These are phyloP conservation scores for Botrytis galanthina DNA, from an alignment of 2,329 filamentous ascomycete genomes.

Conservation along the genomic window DNA sequence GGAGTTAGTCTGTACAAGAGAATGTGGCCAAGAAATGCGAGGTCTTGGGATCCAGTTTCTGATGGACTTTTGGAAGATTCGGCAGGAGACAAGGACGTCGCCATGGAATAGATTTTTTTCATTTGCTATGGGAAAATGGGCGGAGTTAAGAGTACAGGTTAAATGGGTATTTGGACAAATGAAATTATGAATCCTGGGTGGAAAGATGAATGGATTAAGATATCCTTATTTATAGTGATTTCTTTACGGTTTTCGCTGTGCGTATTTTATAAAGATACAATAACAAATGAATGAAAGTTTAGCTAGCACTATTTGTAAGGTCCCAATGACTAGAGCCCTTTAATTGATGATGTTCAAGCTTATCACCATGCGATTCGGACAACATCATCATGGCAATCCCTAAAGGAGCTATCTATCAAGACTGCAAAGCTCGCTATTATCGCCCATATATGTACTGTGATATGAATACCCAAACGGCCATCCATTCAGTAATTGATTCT, in stretches of 20 bases:
- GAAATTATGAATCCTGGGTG: constrained; percentile 14
- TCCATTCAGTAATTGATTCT: background rate
- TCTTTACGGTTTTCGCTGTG: background rate
- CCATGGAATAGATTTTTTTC: constrained; percentile 6
- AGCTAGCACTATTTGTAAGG: background rate
- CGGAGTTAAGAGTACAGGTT: constrained; percentile 12
- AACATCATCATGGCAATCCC: no score
- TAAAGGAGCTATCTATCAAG: background rate
- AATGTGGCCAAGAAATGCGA: constrained; percentile 73
- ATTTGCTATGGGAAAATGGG: background rate
- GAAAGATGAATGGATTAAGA: background rate
- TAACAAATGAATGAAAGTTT: background rate
- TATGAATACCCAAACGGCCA: background rate
- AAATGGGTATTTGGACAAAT: constrained; percentile 13
- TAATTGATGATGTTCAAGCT: background rate
- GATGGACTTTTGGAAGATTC: background rate
- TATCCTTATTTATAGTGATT: background rate
- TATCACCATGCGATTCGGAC: background rate
- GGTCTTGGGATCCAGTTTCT: constrained; percentile 30
- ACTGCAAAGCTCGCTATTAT: background rate
- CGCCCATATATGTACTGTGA: no score
- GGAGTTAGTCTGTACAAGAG: constrained; percentile 87
- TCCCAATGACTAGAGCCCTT: background rate
- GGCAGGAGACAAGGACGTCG: constrained; percentile 7
- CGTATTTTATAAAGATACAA: background rate